These are phyloP conservation scores for Aspergillus ochraceoroseus DNA, from an alignment of 2,329 filamentous ascomycete species.

Conservation along the genomic window DNA sequence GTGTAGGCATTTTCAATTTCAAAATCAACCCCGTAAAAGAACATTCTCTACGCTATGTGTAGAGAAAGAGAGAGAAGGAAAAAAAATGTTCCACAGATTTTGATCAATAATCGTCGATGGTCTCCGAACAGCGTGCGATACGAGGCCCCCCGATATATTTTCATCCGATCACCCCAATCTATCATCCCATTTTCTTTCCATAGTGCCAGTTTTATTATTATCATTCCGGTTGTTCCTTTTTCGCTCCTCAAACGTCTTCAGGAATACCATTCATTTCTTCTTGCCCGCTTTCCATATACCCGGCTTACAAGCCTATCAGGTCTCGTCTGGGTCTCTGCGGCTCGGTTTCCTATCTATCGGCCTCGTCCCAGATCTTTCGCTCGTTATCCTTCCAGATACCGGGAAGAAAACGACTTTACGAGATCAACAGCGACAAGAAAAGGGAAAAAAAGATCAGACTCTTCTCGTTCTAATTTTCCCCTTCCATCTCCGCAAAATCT, in stretches of 20 bases:
- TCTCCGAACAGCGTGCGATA: slow-evolving; percentile 17
- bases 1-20: too few species aligned
- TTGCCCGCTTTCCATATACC: too few species aligned
- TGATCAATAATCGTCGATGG: slow-evolving; percentile 23
- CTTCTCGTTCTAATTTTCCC: slow-evolving; percentile 1
- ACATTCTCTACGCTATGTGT: too few species aligned
- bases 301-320: too few species aligned
- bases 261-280: background rate
- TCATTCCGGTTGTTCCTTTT: background rate
- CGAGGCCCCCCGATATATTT: slow-evolving; percentile 12
- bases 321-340: slow-evolving; percentile 2
- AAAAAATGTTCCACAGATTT: slow-evolving; percentile 15
- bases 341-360: slow-evolving; percentile 11
- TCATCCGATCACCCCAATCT: slow-evolving; percentile 13
- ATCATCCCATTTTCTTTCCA: slow-evolving; percentile 8
- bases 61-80: too few species aligned
- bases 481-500: slow-evolving; percentile 3
- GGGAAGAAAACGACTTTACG: background rate
- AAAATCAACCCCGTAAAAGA: too few species aligned
- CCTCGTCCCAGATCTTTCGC: slow-evolving; percentile 16
- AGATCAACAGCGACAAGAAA: slow-evolving; percentile 1
- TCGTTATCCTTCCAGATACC: slow-evolving; percentile 15
- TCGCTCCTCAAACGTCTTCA: background rate
- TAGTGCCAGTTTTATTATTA: slow-evolving; percentile 1
- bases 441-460: background rate